A percentile compares a stretch with the other conserved stretches of the same genome.
These are phyloP conservation scores for Areca catechu DNA, from an alignment of 176 grass and related monocot genomes.

Conservation along the genomic window DNA sequence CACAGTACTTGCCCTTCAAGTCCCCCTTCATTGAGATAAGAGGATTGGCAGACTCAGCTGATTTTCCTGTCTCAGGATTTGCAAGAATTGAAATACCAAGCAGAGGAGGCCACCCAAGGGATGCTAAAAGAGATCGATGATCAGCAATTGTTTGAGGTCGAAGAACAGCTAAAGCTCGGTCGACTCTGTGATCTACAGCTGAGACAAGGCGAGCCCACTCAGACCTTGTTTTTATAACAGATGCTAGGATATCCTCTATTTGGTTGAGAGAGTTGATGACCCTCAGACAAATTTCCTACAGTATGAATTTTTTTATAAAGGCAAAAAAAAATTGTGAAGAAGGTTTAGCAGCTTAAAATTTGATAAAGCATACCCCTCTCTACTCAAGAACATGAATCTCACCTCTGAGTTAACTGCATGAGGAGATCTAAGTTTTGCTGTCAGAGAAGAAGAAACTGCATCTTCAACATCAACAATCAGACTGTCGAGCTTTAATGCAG, in stretches of 20 bases:
- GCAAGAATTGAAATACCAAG: constrained; percentile 42
- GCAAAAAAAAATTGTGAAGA: too few relatives aligned
- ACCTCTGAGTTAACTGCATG: constrained; percentile 47
- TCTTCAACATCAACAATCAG: constrained; percentile 86
- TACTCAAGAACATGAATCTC: constrained; percentile 11
- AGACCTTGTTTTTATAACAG: constrained; percentile 48
- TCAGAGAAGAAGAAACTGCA: constrained; percentile 56
- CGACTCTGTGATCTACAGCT: constrained; percentile 80
- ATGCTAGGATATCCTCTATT: constrained; percentile 65
- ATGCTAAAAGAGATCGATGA: constrained; percentile 61
- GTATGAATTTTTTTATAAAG: neutral
- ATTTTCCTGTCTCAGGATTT: constrained; percentile 36
- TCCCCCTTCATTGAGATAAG: constrained; percentile 72
- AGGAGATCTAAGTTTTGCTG: constrained; percentile 59
- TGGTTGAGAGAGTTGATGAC: constrained; percentile 55
- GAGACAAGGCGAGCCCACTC: constrained; percentile 64
- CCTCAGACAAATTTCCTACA: constrained; percentile 42
- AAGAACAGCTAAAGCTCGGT: constrained; percentile 80
- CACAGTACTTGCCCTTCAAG: constrained; percentile 68
- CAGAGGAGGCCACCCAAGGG: constrained; percentile 80
- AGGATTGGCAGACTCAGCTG: constrained; percentile 52
- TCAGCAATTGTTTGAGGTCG: constrained; percentile 90
- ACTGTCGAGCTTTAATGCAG: constrained; percentile 67
- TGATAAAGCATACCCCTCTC: too few relatives aligned
- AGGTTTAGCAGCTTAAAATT: too few relatives aligned